Evolutionary conservation across 345 rosid species (phyloP).

Genomic region (Hevea brasiliensis): DNA sequence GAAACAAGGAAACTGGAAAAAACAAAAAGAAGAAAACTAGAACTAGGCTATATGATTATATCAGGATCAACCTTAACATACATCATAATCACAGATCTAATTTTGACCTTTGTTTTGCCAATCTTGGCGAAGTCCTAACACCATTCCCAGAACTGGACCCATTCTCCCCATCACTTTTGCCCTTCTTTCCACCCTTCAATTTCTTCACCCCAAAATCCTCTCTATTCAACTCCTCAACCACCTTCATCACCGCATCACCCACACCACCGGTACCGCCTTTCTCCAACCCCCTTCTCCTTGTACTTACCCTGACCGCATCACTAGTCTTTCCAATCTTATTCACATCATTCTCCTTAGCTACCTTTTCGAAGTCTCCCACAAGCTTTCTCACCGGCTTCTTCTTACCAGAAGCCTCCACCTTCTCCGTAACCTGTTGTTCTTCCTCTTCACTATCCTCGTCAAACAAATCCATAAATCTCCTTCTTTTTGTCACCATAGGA

Average conservation of each 20-base stretch:
- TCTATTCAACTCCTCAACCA: constrained; percentile 28
- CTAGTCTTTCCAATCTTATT: no score
- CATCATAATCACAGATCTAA: background rate
- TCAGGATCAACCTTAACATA: background rate
- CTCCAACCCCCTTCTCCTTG: constrained; percentile 8
- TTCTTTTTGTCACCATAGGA: constrained; percentile 53
- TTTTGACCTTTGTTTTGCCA: constrained; percentile 37
- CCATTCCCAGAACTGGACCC: background rate
- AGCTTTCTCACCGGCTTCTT: constrained; percentile 55
- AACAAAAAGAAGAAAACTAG: background rate
- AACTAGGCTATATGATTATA: background rate
- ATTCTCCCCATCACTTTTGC: background rate
- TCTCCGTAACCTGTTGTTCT: background rate
- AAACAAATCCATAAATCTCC: constrained; percentile 47
- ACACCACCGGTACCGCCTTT: background rate
- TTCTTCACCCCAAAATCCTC: constrained; percentile 14
- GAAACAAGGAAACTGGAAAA: background rate
- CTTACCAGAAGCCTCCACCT: background rate
- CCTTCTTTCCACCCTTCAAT: constrained; percentile 10
- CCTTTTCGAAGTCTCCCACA: constrained; percentile 71
- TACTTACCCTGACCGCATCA: constrained; percentile 12
- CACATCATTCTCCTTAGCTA: constrained; percentile 33
- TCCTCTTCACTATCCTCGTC: constrained; percentile 42
- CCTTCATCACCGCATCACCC: constrained; percentile 27
- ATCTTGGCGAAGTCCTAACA: constrained; percentile 62